Evolutionary conservation across 495 filamentous ascomycete species (phyloP), one percentile per base, ranked within the genome.

Genomic region (Coniosporium apollinis): DNA sequence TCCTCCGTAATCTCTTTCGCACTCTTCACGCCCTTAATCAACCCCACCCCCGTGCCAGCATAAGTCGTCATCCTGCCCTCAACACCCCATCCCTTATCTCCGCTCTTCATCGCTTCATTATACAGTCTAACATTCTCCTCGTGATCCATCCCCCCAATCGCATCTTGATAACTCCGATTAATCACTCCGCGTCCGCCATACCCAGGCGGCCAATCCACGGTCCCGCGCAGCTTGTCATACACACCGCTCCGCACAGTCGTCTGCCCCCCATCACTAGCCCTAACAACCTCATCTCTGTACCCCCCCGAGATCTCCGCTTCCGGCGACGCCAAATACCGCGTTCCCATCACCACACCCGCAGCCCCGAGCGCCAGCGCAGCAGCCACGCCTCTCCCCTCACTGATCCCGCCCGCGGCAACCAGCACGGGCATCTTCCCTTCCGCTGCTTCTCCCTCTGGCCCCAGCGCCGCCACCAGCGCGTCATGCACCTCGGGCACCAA

Each of bases 331-430:
- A 82, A 61, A 45, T 82, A 76, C 35, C 76, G 61, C 19, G 81
- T 86, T 3, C 82, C 82, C 57, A 89, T 60, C 0, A 67, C 77
- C 2, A 64, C 68, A 2, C 66, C 82, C 3, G 63, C 62, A 1
- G 81, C 82, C 14, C 78, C 82, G 1, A 86, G 55, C 15, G 63
- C 65, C 30, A 85, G 38, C 3, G 67, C 70, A 0, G 78, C 79
- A 8, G 71, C 70, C 2, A 66, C 68, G 1, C 74, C 71, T 13
- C 79, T 56, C 3, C 70, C 72, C 48, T 86, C 79, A 0, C 62
- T 61, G 37, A 86, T 73, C 0, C 79, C 82, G 2, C 82, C 82
- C 1, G 82, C 76, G 0, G 77, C 82, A 22, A 84, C 50, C 3
- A 86, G 41, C 2, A 41, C 22, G 1, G 68, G 65, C 32, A 79